These are phyloP conservation scores for Leccinum arenicola DNA, from an alignment of 768 basidiomycete genomes.

Conservation along the genomic window DNA sequence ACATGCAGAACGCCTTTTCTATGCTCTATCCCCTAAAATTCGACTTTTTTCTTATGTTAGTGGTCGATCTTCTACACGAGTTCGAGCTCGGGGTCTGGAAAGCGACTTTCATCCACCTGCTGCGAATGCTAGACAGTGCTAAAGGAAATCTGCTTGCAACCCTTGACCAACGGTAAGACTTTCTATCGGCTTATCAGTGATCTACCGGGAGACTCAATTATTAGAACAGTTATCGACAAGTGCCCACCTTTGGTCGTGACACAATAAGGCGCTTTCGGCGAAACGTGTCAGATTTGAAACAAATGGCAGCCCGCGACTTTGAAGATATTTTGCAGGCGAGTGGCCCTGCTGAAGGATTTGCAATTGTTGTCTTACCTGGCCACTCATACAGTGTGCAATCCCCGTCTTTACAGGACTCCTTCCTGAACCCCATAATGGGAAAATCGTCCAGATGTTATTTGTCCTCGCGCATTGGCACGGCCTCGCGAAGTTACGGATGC, in stretches of 20 bases:
- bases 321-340: not conserved
- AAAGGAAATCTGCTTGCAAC: no score
- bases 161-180: no score
- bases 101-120: not conserved
- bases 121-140: not conserved
- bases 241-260: not conserved
- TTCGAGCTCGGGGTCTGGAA: no score
- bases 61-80: not conserved
- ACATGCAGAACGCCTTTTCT: not conserved
- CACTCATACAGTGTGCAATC: not conserved
- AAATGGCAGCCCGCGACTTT: not conserved
- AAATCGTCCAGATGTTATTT: not conserved
- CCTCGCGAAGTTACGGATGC: not conserved
- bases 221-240: not conserved
- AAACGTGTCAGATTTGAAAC: not conserved
- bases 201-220: no score
- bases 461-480: not conserved
- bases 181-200: no score
- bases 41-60: not conserved
- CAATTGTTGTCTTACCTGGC: not conserved
- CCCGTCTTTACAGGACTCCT: not conserved
- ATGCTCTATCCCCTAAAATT: not conserved
- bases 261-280: not conserved
- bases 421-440: not conserved
- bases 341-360: not conserved